Evolutionary conservation across 768 basidiomycete species (phyloP).

Genomic region (Lanmaoa pseudosensibilis): DNA sequence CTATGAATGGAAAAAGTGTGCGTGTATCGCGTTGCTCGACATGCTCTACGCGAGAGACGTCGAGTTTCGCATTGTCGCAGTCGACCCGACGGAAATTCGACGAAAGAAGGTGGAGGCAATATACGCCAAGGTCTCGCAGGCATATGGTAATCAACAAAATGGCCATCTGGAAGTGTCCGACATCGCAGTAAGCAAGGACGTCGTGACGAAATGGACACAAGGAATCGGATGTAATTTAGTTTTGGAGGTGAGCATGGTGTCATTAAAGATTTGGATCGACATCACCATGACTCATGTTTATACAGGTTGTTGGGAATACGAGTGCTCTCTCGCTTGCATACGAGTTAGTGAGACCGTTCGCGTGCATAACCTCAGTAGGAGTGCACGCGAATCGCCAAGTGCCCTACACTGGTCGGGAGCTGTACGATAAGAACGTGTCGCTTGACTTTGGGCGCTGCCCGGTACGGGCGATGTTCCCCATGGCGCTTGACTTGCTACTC

Average conservation of each 20-base stretch:
- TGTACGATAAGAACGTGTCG: slow-evolving; percentile 79
- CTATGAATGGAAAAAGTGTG: slow-evolving; percentile 42
- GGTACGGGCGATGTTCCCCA: slow-evolving; percentile 72
- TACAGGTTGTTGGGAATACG: slow-evolving; percentile 68
- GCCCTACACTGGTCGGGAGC: slow-evolving; percentile 53
- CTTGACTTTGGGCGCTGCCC: slow-evolving; percentile 83
- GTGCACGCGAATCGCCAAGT: slow-evolving; percentile 58
- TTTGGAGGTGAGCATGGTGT: slow-evolving; percentile 52
- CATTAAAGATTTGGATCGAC: neutral
- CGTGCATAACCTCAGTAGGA: slow-evolving; percentile 72
- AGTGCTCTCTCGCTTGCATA: slow-evolving; percentile 65
- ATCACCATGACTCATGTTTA: neutral
- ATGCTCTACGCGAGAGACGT: slow-evolving; percentile 47
- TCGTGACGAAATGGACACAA: slow-evolving; percentile 53
- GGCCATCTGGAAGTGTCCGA: slow-evolving; percentile 52
- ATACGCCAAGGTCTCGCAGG: slow-evolving; percentile 51
- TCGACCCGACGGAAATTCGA: slow-evolving; percentile 60
- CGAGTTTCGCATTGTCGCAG: slow-evolving; percentile 57
- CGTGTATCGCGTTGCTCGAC: slow-evolving; percentile 64
- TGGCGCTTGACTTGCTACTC: slow-evolving; percentile 66
- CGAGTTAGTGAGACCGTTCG: slow-evolving; percentile 72
- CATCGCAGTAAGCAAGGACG: slow-evolving; percentile 50
- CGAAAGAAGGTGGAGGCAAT: slow-evolving; percentile 61
- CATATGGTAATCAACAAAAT: slow-evolving; percentile 22
- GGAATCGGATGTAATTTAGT: slow-evolving; percentile 62